These are phyloP conservation scores for Sporobolomyces phaffii DNA, from an alignment of 768 basidiomycete genomes.

Conservation along the genomic window DNA sequence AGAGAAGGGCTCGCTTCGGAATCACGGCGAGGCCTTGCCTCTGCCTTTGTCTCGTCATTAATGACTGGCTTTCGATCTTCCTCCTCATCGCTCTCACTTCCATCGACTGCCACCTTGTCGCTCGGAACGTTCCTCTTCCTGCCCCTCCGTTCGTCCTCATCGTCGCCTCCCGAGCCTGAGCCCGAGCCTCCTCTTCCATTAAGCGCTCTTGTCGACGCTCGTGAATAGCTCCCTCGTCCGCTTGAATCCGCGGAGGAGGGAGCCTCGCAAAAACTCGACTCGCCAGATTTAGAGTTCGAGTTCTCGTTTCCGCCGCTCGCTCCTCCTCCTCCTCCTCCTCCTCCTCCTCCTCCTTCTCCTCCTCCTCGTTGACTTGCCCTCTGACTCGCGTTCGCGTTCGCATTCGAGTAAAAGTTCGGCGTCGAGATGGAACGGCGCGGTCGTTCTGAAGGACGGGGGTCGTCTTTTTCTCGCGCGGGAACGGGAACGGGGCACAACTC, in stretches of 20 bases:
- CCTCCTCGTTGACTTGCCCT: too few species aligned
- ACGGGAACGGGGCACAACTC: background rate
- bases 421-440: background rate
- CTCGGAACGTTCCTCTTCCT: background rate
- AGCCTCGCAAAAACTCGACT: slow-evolving; percentile 26
- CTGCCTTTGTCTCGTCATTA: background rate
- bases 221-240: slow-evolving; percentile 19
- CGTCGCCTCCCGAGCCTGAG: slow-evolving; percentile 7
- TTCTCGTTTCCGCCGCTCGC: background rate
- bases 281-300: background rate
- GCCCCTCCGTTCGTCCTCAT: background rate
- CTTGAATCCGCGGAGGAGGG: slow-evolving; percentile 12
- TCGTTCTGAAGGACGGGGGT: background rate
- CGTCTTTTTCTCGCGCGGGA: background rate
- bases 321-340: background rate
- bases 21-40: background rate
- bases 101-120: slow-evolving; percentile 13
- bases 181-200: background rate
- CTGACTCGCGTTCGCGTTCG: background rate
- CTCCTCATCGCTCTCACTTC: background rate
- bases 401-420: slow-evolving; percentile 11
- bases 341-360: background rate
- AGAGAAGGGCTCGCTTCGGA: background rate
- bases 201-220: background rate
- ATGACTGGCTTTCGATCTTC: background rate